phyloP scores from a whole-genome alignment of 306 rosid genomes.

The Cicer arietinum region DNA sequence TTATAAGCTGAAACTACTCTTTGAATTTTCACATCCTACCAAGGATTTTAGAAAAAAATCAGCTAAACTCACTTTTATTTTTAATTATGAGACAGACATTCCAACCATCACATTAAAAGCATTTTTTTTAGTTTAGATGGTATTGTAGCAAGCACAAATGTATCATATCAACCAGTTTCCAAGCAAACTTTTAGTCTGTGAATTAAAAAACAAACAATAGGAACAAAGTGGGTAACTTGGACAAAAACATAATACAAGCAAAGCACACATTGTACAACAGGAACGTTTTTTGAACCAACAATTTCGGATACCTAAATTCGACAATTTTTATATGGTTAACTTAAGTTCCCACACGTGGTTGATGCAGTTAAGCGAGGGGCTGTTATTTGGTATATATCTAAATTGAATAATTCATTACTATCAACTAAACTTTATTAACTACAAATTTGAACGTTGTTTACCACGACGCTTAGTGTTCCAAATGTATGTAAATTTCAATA shows the following conservation, averaged over 20 bases:
- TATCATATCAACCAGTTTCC: constrained; percentile 35
- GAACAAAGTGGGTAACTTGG: constrained; percentile 34
- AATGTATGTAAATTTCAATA: too few species aligned
- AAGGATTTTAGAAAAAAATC: constrained; percentile 17
- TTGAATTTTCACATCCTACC: constrained; percentile 9
- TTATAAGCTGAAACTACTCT: constrained; percentile 25
- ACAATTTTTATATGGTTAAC: background rate
- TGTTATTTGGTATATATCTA: too few species aligned
- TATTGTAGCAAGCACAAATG: constrained; percentile 27
- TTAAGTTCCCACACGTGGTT: background rate
- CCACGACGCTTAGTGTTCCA: too few species aligned
- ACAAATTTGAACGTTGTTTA: too few species aligned
- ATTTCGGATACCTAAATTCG: background rate
- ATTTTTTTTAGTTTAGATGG: constrained; percentile 33
- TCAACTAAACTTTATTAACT: background rate
- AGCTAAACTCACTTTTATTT: constrained; percentile 16
- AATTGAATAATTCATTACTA: background rate
- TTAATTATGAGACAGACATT: constrained; percentile 23
- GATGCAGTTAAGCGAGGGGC: too few species aligned
- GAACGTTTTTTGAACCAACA: background rate
- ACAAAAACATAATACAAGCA: constrained; percentile 33
- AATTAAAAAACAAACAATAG: constrained; percentile 42
- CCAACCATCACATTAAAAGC: constrained; percentile 33
- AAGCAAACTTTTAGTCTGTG: constrained; percentile 26
- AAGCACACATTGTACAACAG: constrained; percentile 8